Percentiles rank a stretch among this genome's conserved stretches.
Evolutionary conservation across 345 rosid genomes (phyloP).

Genomic region (Pugionium cornutum): DNA sequence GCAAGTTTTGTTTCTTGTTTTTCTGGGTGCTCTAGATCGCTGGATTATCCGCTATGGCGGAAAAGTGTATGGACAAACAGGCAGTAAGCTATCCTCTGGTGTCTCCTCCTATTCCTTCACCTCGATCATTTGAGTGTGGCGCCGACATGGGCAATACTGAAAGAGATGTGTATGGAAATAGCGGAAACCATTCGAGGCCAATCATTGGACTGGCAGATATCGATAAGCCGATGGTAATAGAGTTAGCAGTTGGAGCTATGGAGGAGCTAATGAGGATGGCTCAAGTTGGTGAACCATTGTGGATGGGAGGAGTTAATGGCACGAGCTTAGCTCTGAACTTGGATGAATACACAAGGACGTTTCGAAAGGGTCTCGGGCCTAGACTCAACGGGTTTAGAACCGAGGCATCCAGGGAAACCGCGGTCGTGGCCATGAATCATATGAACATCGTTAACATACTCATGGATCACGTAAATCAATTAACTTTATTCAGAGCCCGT

Average conservation of each 20-base stretch:
- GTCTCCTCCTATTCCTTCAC: slow-evolving; percentile 36
- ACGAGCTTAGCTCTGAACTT: slow-evolving; percentile 46
- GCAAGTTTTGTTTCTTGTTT: neutral
- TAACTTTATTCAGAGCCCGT: neutral
- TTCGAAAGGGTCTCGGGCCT: slow-evolving; percentile 64
- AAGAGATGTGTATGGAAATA: slow-evolving; percentile 51
- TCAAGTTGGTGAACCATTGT: slow-evolving; percentile 74
- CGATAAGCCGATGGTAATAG: slow-evolving; percentile 67
- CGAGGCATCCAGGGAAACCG: slow-evolving; percentile 76
- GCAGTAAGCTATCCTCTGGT: slow-evolving; percentile 51
- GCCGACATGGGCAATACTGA: slow-evolving; percentile 43
- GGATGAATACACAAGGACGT: slow-evolving; percentile 63
- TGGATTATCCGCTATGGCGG: slow-evolving; percentile 58
- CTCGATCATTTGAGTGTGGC: slow-evolving; percentile 51
- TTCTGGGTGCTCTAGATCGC: slow-evolving; percentile 49
- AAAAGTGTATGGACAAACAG: slow-evolving; percentile 60
- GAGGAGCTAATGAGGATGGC: slow-evolving; percentile 79
- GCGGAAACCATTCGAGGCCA: slow-evolving; percentile 54
- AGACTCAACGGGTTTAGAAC: slow-evolving; percentile 60
- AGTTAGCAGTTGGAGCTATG: slow-evolving; percentile 88
- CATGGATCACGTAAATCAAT: slow-evolving; percentile 64
- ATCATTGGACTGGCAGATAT: slow-evolving; percentile 49
- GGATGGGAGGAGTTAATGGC: slow-evolving; percentile 65
- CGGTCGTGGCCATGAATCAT: slow-evolving; percentile 69
- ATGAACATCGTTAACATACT: slow-evolving; percentile 67